These are phyloP conservation scores for Vitellaria paradoxa DNA, from an alignment of 179 eudicot genomes.

Conservation along the genomic window DNA sequence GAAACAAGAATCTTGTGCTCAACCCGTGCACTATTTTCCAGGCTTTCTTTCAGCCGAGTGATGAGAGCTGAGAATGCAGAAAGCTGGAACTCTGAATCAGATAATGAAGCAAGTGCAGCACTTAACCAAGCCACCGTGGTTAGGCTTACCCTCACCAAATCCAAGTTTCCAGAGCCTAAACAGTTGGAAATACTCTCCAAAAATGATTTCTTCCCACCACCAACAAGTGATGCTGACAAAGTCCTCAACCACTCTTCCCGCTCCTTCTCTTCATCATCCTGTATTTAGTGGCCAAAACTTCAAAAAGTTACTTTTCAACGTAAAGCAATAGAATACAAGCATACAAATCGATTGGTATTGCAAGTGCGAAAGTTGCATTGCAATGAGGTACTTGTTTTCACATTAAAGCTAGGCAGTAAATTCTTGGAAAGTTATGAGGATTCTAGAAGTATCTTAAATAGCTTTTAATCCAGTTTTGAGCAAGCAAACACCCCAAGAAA, in stretches of 20 bases:
- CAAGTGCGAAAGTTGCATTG: background rate
- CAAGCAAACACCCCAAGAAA: constrained; percentile 4
- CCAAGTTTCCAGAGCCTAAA: constrained; percentile 30
- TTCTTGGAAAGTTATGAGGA: no score
- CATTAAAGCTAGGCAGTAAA: background rate
- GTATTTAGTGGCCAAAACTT: constrained; percentile 10
- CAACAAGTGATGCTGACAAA: constrained; percentile 41
- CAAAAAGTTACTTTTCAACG: constrained; percentile 12
- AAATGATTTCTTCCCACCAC: constrained; percentile 42
- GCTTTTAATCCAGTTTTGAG: background rate
- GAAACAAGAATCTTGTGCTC: constrained; percentile 49
- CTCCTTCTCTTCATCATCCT: constrained; percentile 40
- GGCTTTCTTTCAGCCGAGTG: constrained; percentile 27
- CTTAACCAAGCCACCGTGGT: constrained; percentile 52
- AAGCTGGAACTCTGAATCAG: constrained; percentile 32
- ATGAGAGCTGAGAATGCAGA: constrained; percentile 43
- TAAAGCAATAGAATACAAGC: background rate
- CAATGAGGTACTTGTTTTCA: background rate
- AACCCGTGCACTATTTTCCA: constrained; percentile 32
- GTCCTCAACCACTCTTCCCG: constrained; percentile 42
- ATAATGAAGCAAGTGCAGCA: constrained; percentile 36
- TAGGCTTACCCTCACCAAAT: constrained; percentile 41
- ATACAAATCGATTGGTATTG: background rate
- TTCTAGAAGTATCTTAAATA: background rate
- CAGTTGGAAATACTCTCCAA: constrained; percentile 41